Evolutionary conservation across 768 basidiomycete species (phyloP).

Genomic region (Lentinula sp.): DNA sequence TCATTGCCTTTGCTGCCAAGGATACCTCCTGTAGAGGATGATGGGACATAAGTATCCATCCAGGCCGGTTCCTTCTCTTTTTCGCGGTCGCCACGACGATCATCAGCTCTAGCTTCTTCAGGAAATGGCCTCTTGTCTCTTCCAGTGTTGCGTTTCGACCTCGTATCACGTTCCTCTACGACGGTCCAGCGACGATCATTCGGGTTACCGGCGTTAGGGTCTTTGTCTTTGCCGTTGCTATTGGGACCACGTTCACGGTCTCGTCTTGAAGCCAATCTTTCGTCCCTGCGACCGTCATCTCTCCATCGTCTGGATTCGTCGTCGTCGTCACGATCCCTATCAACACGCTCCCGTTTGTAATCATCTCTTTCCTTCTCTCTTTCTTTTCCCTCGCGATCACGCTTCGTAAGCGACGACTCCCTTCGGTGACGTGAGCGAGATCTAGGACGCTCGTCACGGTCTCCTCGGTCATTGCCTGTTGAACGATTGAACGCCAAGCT

Average conservation of each 20-base stretch:
- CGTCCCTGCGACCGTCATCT: conserved; percentile 79
- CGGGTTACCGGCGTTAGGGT: conserved; percentile 38
- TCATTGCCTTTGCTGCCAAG: conserved; percentile 53
- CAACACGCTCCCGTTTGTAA: conserved; percentile 22
- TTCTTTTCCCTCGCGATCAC: conserved; percentile 34
- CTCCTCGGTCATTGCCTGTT: conserved; percentile 47
- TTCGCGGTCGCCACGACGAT: conserved; percentile 42
- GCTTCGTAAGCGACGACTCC: conserved; percentile 48
- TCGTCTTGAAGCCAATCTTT: conserved; percentile 60
- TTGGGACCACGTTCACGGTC: conserved; percentile 45
- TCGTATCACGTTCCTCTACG: conserved; percentile 65
- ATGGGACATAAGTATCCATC: conserved; percentile 86
- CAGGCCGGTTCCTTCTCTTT: conserved; percentile 87
- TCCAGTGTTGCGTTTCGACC: conserved; percentile 50
- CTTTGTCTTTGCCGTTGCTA: conserved; percentile 35
- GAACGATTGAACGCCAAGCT: background rate
- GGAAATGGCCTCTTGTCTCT: conserved; percentile 46
- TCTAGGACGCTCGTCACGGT: conserved; percentile 59
- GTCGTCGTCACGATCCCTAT: conserved; percentile 29
- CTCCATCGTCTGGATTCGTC: conserved; percentile 76
- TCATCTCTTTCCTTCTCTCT: conserved; percentile 18
- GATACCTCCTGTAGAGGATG: conserved; percentile 48
- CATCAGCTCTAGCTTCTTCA: conserved; percentile 40
- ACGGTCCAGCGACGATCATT: conserved; percentile 52
- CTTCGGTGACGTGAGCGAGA: conserved; percentile 58